Evolutionary conservation across 75 land plant genomes (phyloP), one percentile per base, ranked within the genome.

Genomic region (Ceratopteris richardii): DNA sequence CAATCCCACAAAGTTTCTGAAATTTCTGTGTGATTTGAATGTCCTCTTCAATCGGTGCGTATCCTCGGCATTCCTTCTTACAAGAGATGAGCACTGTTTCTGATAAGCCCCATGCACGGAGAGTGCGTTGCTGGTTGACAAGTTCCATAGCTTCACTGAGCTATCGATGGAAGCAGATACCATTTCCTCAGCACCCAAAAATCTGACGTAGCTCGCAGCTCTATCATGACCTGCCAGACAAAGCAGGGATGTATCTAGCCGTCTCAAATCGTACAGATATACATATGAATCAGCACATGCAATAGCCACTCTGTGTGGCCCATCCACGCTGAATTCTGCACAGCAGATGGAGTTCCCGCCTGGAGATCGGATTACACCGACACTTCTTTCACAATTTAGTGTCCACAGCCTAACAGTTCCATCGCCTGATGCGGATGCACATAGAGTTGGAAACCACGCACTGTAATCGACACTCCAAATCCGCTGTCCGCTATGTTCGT

Each of bases 381-480:
- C 62, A 26, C 77, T 51, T 31, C 54, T 30, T 2, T 75, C 73
- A 1, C 55, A 46, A 14, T 29, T 26, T 1, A 42, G 29, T 18
- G 40, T 62, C 77, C 77, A 75, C 36, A 75, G 23, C 31, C 73
- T 42, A 11, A 75, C 73, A 4, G 74, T 69, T 0, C 77, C 67
- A 46, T 75, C 77, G 5, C 58, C 26, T 13, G 77, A 75, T 0
- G 77, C 77, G 0, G 77, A 75, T 1, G 77, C 73, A n/a, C 56
- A 54, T 0, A 74, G 66, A 11, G 39, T 42, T 0, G 63, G 73
- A 13, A 22, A 27, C 16, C 40, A 57, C 1, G 29, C 30, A 22
- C 73, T 63, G 63, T 75, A 75, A 10, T 75, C 73, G 28, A 75
- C 44, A 31, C 77, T 75, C 72, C 72, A 75, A 0, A 75, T 57